Conservation (phyloP, 768 basidiomycete genomes). For the Coprinopsis sp. region DNA sequence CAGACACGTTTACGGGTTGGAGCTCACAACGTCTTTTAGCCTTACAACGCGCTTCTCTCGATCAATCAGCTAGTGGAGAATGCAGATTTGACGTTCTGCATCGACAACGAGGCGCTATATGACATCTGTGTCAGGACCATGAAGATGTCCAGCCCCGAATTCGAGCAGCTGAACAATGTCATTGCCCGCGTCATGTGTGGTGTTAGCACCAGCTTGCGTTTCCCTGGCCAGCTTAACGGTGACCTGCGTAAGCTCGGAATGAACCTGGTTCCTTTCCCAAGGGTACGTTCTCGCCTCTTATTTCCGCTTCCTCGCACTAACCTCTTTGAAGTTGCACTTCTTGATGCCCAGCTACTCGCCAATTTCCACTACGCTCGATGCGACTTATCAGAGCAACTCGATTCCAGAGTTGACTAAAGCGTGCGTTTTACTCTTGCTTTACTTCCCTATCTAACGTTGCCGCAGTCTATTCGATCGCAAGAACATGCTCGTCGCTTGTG, state of each 20-base stretch:
- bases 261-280: conserved; percentile 96
- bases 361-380: conserved; percentile 63
- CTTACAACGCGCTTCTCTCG: conserved; percentile 82
- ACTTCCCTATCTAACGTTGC: conserved; percentile 1
- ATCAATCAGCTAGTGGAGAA: conserved; percentile 88
- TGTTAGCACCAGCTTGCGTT: conserved; percentile 85
- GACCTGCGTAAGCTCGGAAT: conserved; percentile 87
- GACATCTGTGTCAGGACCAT: conserved; percentile 64
- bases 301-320: background rate
- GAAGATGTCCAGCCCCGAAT: conserved; percentile 59
- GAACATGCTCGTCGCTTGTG: conserved; percentile 78
- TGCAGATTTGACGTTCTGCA: conserved; percentile 76
- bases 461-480: conserved; percentile 71
- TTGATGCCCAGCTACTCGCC: conserved; percentile 95
- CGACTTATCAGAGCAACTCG: conserved; percentile 54
- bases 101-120: conserved; percentile 86
- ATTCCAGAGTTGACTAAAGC: conserved; percentile 69
- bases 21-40: conserved; percentile 53
- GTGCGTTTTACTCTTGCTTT: conserved; percentile 34
- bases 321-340: conserved; percentile 77
- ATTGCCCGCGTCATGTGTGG: conserved; percentile 93
- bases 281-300: conserved; percentile 42
- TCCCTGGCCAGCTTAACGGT: conserved; percentile 92
- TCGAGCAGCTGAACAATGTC: conserved; percentile 68
- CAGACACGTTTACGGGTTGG: conserved; percentile 32